Conservation (phyloP, 345 rosid genomes). For the Syzygium oleosum region DNA sequence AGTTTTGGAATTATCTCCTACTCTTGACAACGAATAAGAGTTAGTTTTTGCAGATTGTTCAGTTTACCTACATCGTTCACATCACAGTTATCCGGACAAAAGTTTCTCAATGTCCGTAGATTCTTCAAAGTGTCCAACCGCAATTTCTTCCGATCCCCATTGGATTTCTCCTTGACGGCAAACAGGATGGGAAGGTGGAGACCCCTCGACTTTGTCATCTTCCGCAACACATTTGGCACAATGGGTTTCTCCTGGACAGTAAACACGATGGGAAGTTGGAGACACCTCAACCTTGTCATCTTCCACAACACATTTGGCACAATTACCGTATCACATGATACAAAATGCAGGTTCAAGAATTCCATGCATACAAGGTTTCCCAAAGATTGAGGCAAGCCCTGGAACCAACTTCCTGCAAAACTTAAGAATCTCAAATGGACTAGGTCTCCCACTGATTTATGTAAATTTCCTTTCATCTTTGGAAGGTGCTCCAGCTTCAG, state of each 20-base stretch:
- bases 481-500: accelerated
- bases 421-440: not conserved
- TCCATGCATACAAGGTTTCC: constrained; percentile 17
- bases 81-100: constrained; percentile 1
- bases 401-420: accelerated
- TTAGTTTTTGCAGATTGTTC: constrained; percentile 6
- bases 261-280: too few relatives aligned
- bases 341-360: constrained; percentile 5
- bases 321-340: not conserved
- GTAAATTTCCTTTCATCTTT: not conserved
- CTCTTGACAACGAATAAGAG: not conserved
- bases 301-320: constrained; percentile 16
- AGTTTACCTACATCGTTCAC: not conserved
- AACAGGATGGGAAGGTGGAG: constrained; percentile 10
- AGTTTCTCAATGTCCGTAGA: constrained; percentile 15
- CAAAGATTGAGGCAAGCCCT: constrained; percentile 6
- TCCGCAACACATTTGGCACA: too few relatives aligned
- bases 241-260: too few relatives aligned
- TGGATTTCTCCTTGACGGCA: not conserved
- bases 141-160: not conserved
- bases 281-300: constrained; percentile 8
- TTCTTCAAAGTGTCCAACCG: constrained; percentile 1
- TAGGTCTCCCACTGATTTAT: not conserved
- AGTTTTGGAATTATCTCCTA: constrained; percentile 6
- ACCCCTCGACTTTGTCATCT: not conserved